Evolutionary conservation across 2,329 filamentous ascomycete species (phyloP).

Genomic region (Penicillium sp.): DNA sequence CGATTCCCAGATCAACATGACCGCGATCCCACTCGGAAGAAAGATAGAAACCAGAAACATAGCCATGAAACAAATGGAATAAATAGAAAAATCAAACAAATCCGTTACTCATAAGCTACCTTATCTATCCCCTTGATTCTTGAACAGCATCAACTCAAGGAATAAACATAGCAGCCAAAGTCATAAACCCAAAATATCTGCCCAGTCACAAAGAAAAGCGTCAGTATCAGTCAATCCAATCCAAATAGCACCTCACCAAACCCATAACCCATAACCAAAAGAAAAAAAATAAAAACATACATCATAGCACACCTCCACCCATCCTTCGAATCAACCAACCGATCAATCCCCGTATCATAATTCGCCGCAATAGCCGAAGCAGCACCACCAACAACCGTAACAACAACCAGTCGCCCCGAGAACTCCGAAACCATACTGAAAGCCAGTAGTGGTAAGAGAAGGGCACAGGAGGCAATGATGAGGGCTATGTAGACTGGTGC

Average conservation of each 20-base stretch:
- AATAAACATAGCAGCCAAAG: constrained; percentile 38
- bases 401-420: constrained; percentile 55
- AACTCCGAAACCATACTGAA: constrained; percentile 58
- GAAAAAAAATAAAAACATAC: constrained; percentile 26
- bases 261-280: too few species aligned
- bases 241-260: too few species aligned
- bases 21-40: not conserved
- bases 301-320: constrained; percentile 40
- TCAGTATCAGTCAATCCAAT: not conserved
- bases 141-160: constrained; percentile 22
- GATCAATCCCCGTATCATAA: constrained; percentile 34
- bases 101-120: constrained; percentile 15
- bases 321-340: constrained; percentile 37
- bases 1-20: too few species aligned
- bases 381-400: constrained; percentile 51
- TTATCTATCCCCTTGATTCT: too few species aligned
- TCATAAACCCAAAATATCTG: constrained; percentile 43
- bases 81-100: constrained; percentile 8
- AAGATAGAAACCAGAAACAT: not conserved
- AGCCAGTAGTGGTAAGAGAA: constrained; percentile 57
- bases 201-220: too few species aligned
- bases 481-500: constrained; percentile 40
- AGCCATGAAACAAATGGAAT: not conserved
- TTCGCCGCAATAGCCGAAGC: constrained; percentile 42
- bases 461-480: constrained; percentile 48